Conservation (phyloP, 2,329 filamentous ascomycete species). For the Didymella sp. region DNA sequence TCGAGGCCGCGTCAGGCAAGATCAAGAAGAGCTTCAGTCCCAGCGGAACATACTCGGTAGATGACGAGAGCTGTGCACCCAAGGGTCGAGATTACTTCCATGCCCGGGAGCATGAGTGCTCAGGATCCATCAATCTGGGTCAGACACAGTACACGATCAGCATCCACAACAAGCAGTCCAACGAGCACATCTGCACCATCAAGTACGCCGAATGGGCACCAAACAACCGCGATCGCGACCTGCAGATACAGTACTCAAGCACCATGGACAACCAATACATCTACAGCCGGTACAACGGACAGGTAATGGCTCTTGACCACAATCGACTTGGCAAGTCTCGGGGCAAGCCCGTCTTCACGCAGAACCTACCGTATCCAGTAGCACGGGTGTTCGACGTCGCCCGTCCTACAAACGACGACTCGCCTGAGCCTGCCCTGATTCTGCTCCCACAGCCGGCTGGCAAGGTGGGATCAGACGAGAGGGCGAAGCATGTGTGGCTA, state of each 20-base stretch:
- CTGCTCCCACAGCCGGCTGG: slow-evolving; percentile 85
- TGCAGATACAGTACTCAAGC: slow-evolving; percentile 79
- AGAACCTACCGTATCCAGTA: slow-evolving; percentile 77
- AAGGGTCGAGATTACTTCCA: slow-evolving; percentile 62
- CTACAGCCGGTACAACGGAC: slow-evolving; percentile 84
- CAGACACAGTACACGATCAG: slow-evolving; percentile 88
- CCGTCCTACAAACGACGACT: slow-evolving; percentile 71
- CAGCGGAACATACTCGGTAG: slow-evolving; percentile 69
- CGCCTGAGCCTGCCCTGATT: slow-evolving; percentile 76
- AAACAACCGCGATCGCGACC: slow-evolving; percentile 88
- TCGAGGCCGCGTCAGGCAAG: slow-evolving; percentile 84
- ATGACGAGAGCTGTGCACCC: slow-evolving; percentile 78
- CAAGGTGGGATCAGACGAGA: slow-evolving; percentile 56
- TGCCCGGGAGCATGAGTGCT: slow-evolving; percentile 66
- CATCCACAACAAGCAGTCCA: slow-evolving; percentile 77
- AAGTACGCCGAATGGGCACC: slow-evolving; percentile 94
- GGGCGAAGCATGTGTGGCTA: slow-evolving; percentile 68
- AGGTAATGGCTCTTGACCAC: slow-evolving; percentile 80
- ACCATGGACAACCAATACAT: slow-evolving; percentile 90
- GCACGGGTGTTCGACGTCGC: slow-evolving; percentile 89
- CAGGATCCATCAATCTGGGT: slow-evolving; percentile 78
- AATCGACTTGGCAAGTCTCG: slow-evolving; percentile 54
- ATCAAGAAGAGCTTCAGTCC: slow-evolving; percentile 86
- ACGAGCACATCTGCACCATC: slow-evolving; percentile 82
- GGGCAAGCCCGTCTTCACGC: slow-evolving; percentile 48